These are phyloP conservation scores for Nicotiana sylvestris DNA, from an alignment of 257 asterid species.

Conservation along the genomic window DNA sequence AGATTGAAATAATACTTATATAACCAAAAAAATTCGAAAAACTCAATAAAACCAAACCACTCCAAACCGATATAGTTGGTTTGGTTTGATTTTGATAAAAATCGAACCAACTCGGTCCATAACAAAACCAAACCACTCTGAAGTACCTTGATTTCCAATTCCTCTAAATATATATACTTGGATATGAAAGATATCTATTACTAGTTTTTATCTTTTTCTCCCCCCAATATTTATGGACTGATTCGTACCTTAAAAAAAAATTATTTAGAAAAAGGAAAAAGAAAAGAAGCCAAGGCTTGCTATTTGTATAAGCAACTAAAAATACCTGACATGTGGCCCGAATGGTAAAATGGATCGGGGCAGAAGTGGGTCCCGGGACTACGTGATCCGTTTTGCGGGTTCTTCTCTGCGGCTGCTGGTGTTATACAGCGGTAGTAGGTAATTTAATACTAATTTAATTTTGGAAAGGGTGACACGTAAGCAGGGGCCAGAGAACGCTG, in stretches of 20 bases:
- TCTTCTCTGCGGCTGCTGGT: conserved; percentile 13
- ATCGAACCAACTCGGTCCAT: too few relatives aligned
- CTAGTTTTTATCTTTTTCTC: background rate
- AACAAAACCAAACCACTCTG: too few relatives aligned
- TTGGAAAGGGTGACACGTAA: conserved; percentile 21
- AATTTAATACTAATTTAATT: background rate
- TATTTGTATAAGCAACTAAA: too few relatives aligned
- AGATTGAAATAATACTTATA: too few relatives aligned
- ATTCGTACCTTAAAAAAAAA: background rate
- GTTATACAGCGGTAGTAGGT: background rate
- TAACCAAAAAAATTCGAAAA: too few relatives aligned
- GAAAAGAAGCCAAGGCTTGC: background rate
- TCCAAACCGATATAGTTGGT: too few relatives aligned
- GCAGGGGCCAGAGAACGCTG: conserved; percentile 32
- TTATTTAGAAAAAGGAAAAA: background rate
- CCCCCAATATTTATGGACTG: background rate
- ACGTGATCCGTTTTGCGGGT: conserved; percentile 24
- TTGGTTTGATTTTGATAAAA: too few relatives aligned
- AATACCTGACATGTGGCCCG: background rate
- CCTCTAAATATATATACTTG: too few relatives aligned
- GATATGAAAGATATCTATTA: background rate
- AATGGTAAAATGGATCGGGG: background rate
- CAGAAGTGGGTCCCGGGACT: conserved; percentile 22
- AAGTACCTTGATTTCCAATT: too few relatives aligned
- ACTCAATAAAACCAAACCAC: too few relatives aligned